Percentiles rank a stretch among this genome's conserved stretches.
phyloP scores from a whole-genome alignment of 306 rosid species.

The Inga laurina region DNA sequence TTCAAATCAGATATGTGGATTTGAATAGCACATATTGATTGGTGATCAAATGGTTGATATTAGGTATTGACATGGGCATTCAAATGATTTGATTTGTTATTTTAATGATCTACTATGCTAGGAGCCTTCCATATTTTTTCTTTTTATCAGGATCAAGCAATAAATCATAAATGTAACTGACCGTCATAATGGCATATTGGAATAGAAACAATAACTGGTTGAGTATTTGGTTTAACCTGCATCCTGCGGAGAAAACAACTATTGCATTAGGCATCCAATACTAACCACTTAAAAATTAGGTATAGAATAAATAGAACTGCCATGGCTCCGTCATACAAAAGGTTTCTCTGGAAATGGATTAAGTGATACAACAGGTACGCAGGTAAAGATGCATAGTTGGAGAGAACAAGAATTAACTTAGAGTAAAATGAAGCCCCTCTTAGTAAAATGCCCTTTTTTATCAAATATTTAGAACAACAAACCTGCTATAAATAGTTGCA shows the following conservation, averaged over 20 bases:
- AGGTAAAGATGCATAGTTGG: not conserved
- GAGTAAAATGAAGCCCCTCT: not conserved
- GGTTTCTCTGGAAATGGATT: not conserved
- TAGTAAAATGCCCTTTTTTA: not conserved
- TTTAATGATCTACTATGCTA: not conserved
- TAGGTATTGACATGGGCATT: not conserved
- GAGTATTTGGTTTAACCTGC: slow-evolving; percentile 69
- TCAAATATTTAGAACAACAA: slow-evolving; percentile 3
- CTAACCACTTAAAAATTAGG: slow-evolving; percentile 7
- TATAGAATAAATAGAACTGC: slow-evolving; percentile 2
- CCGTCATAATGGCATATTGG: slow-evolving; percentile 92
- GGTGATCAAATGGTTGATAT: slow-evolving; percentile 1
- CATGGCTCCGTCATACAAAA: slow-evolving; percentile 11
- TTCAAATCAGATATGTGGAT: not conserved
- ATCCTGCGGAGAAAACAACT: slow-evolving; percentile 55
- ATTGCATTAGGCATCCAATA: slow-evolving; percentile 20
- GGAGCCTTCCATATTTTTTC: slow-evolving; percentile 1
- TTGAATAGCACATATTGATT: not conserved
- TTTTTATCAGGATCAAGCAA: slow-evolving; percentile 17
- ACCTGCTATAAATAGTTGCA: slow-evolving; percentile 78
- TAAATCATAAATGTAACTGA: slow-evolving; percentile 42
- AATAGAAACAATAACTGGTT: slow-evolving; percentile 75
- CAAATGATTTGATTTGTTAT: not conserved
- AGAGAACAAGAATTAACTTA: not conserved
- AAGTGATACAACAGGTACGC: not conserved